Percentiles rank a stretch among this genome's conserved stretches.
These are phyloP conservation scores for Kodamaea restingae DNA, from an alignment of 805 yeast species.

Conservation along the genomic window DNA sequence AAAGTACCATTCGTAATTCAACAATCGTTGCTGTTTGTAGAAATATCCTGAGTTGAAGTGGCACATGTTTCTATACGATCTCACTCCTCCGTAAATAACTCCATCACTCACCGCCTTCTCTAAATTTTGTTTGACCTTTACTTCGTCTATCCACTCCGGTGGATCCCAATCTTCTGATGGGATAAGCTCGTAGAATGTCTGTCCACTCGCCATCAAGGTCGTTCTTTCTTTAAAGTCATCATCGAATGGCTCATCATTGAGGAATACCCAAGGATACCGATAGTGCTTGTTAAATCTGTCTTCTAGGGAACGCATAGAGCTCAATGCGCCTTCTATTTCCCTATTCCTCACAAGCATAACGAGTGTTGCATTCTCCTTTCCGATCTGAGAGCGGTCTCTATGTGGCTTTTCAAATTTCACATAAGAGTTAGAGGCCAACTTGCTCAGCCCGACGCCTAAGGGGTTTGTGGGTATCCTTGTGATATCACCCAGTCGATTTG, in stretches of 20 bases:
- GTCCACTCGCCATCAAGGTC: conserved; percentile 41
- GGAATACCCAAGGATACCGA: conserved; percentile 42
- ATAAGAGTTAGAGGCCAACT: conserved; percentile 29
- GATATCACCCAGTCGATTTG: conserved; percentile 1
- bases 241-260: conserved; percentile 41
- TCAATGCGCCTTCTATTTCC: conserved; percentile 70
- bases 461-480: conserved; percentile 11
- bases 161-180: conserved; percentile 40
- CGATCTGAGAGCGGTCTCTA: conserved; percentile 36
- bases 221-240: conserved; percentile 40
- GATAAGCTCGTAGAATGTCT: conserved; percentile 38
- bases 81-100: conserved; percentile 45
- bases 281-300: conserved; percentile 39
- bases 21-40: conserved; percentile 43
- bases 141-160: conserved; percentile 31
- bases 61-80: conserved; percentile 62
- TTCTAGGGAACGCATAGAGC: conserved; percentile 40
- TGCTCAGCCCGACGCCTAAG: conserved; percentile 16
- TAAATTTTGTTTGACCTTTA: conserved; percentile 25
- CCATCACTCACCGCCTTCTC: conserved; percentile 16
- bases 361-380: conserved; percentile 76
- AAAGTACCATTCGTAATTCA: conserved; percentile 53
- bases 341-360: conserved; percentile 83
- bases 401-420: conserved; percentile 16
- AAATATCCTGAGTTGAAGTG: conserved; percentile 68